Percentiles rank a stretch among this genome's conserved stretches.
Conservation (phyloP, 2,329 filamentous ascomycete species). For the Curvularia verruculosa region DNA sequence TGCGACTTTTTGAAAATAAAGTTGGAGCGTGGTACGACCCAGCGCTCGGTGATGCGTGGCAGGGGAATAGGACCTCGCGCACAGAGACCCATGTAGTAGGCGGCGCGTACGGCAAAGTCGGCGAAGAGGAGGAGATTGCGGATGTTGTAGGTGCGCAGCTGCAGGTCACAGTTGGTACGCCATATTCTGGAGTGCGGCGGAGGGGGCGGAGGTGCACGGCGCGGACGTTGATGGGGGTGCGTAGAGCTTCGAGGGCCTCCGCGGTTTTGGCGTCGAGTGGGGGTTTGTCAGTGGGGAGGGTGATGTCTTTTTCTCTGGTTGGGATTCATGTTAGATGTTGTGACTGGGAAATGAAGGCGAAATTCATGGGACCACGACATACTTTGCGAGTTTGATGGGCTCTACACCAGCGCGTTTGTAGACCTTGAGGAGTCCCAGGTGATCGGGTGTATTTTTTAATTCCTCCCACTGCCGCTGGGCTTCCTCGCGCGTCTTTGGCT, state of each 20-base stretch:
- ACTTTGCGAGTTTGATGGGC: conserved; percentile 46
- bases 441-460: conserved; percentile 40
- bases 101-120: conserved; percentile 92
- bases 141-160: conserved; percentile 87
- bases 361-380: conserved; percentile 6
- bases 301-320: conserved; percentile 39
- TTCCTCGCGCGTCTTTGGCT: conserved; percentile 41
- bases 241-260: conserved; percentile 41
- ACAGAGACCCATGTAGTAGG: conserved; percentile 89
- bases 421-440: conserved; percentile 36
- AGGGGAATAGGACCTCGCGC: conserved; percentile 85
- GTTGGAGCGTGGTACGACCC: conserved; percentile 87
- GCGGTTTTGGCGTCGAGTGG: conserved; percentile 40
- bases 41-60: conserved; percentile 85
- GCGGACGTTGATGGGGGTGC: conserved; percentile 74
- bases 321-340: not conserved
- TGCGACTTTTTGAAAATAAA: conserved; percentile 98
- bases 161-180: conserved; percentile 85
- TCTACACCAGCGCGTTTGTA: conserved; percentile 44
- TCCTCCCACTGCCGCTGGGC: conserved; percentile 38
- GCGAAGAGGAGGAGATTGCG: conserved; percentile 92
- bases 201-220: conserved; percentile 86
- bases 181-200: conserved; percentile 73
- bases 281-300: conserved; percentile 37
- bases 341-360: not conserved